A percentile compares a stretch with the other conserved stretches of the same genome.
Evolutionary conservation across 495 filamentous ascomycete species (phyloP).

Genomic region (Penicillium nucicola): DNA sequence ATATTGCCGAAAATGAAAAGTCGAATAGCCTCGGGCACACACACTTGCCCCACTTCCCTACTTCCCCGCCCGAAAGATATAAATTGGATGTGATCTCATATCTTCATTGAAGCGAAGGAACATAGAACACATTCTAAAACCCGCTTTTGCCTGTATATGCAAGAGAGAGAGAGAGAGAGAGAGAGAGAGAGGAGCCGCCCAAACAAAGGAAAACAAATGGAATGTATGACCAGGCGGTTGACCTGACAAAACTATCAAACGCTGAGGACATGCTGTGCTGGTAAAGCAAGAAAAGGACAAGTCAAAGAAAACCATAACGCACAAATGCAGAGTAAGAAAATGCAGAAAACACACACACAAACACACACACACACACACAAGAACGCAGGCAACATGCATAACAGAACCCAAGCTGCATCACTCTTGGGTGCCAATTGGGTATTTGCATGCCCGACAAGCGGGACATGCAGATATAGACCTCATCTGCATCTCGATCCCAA

Average conservation of each 20-base stretch:
- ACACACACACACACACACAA: not conserved
- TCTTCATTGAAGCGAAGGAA: not conserved
- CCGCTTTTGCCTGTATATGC: constrained; percentile 3
- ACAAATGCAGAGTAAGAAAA: not conserved
- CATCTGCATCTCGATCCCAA: not conserved
- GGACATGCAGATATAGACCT: not conserved
- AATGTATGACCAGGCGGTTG: not conserved
- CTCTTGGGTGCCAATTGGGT: too few relatives aligned
- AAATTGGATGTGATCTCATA: not conserved
- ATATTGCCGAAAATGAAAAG: not conserved
- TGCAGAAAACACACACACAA: not conserved
- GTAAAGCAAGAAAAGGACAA: not conserved
- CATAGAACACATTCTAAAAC: not conserved
- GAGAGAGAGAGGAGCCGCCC: constrained; percentile 3
- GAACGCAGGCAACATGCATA: not conserved
- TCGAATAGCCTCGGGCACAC: not conserved
- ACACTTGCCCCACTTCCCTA: constrained; percentile 8
- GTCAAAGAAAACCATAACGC: not conserved
- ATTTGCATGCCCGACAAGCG: too few relatives aligned
- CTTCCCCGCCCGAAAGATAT: constrained; percentile 4
- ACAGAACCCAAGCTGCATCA: not conserved
- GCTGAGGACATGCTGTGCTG: constrained; percentile 11
- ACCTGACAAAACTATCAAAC: constrained; percentile 9
- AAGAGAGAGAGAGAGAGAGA: too few relatives aligned
- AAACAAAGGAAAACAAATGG: not conserved